These are phyloP conservation scores for Metrosideros polymorpha DNA, from an alignment of 441 rosid genomes.

Conservation along the genomic window DNA sequence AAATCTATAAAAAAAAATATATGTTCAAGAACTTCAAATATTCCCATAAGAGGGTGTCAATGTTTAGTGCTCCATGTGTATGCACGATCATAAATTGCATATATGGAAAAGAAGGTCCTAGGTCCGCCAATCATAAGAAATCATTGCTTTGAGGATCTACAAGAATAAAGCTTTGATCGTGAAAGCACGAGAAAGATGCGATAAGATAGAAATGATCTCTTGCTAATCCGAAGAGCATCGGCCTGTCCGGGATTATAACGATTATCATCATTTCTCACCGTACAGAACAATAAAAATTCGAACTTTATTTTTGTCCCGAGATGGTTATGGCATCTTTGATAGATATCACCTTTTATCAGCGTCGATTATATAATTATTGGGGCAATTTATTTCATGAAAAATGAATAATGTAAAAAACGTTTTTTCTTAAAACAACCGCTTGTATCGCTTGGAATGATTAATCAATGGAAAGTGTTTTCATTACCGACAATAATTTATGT, in stretches of 20 bases:
- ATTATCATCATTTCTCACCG: background rate
- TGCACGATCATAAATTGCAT: background rate
- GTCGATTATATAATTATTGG: background rate
- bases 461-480: background rate
- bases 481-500: too few relatives aligned
- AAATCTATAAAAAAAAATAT: background rate
- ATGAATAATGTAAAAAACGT: too few relatives aligned
- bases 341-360: background rate
- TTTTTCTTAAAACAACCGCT: too few relatives aligned
- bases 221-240: background rate
- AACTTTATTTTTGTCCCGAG: background rate
- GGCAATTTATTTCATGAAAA: background rate
- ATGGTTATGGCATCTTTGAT: background rate
- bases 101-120: background rate
- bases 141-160: background rate
- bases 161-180: background rate
- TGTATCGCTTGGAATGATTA: rapidly evolving
- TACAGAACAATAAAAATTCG: background rate
- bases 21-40: background rate
- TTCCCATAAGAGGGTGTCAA: background rate
- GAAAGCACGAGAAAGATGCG: background rate
- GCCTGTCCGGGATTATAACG: background rate
- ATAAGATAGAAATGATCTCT: background rate
- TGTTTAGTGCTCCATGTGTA: background rate
- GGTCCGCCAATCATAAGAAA: background rate